These are phyloP conservation scores for Sideroxylon spinosum DNA, from an alignment of 179 eudicot genomes.

Conservation along the genomic window DNA sequence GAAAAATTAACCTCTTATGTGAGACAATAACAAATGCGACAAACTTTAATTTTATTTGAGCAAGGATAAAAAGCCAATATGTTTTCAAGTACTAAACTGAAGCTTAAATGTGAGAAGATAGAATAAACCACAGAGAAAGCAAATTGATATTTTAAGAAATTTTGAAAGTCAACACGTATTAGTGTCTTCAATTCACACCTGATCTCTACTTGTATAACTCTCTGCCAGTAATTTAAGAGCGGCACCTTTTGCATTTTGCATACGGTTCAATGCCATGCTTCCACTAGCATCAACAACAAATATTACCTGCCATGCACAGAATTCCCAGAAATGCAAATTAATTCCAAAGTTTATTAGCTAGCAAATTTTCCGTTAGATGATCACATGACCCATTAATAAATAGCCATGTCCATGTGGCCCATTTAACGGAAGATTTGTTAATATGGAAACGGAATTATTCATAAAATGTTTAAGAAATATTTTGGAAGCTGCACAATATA, in stretches of 20 bases:
- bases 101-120: not conserved
- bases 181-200: conserved; percentile 37
- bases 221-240: conserved; percentile 93
- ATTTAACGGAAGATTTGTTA: too few species aligned
- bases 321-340: conserved; percentile 1
- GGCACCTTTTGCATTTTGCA: conserved; percentile 99
- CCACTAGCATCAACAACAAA: conserved; percentile 99
- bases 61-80: not conserved
- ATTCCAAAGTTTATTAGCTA: not conserved
- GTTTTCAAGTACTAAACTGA: not conserved
- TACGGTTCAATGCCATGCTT: conserved; percentile 96
- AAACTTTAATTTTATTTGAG: not conserved
- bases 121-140: not conserved
- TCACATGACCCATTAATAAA: too few species aligned
- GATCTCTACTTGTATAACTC: conserved; percentile 99
- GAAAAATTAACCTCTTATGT: not conserved
- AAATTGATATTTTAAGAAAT: not conserved
- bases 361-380: too few species aligned
- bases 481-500: too few species aligned
- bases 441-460: too few species aligned
- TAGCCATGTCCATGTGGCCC: too few species aligned
- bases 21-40: not conserved
- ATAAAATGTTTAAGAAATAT: too few species aligned
- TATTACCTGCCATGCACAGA: conserved; percentile 55
- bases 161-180: not conserved